Evolutionary conservation across 2,329 filamentous ascomycete genomes (phyloP), one percentile per base, ranked within the genome.

Genomic region (Blastomyces parvus): DNA sequence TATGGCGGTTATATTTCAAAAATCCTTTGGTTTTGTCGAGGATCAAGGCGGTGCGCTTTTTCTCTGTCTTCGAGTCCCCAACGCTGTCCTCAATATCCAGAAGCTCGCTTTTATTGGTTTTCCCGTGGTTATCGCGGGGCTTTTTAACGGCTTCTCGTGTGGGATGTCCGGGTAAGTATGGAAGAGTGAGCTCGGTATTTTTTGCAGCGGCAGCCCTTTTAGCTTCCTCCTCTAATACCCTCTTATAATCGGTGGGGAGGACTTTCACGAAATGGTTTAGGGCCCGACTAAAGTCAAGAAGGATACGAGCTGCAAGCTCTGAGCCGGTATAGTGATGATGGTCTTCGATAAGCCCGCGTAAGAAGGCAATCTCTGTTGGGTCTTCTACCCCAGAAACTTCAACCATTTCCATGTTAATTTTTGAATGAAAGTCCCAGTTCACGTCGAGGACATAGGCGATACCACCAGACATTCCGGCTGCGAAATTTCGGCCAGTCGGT

Each of bases 271-370:
- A 96, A 69, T 91, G 89, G 64, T 88, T 88, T 61, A 97, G 84
- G 53, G 92, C 92, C 69, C 91, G 88, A 76, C 87, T 95, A 80
- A 97, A 97, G 81, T 97, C 93, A n/a, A 96, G 84, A 11, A 97
- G 82, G 67, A 97, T 90, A 66, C 93, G 90, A 65, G 92, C 92
- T 40, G 93, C 93, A 62, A 96, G 85, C 81, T 97, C 93, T 17
- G 93, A 97, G 65, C 93, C 93, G 64, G 93, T 97, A 82, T 96
- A 97, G 78, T 97, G 93, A 78, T 97, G 91, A 73, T 97, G 93
- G 69, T 97, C 93, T 80, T 97, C 93, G 63, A 97, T 90, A 69
- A 97, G 83, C 66, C 92, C 89, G 68, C 92, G 90, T 38, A 97
- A 82, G 74, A 88, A 97, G 42, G 92, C 91, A 71, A 97, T 90